Conservation (phyloP, 345 rosid species). For the Rhizophora mangle region DNA sequence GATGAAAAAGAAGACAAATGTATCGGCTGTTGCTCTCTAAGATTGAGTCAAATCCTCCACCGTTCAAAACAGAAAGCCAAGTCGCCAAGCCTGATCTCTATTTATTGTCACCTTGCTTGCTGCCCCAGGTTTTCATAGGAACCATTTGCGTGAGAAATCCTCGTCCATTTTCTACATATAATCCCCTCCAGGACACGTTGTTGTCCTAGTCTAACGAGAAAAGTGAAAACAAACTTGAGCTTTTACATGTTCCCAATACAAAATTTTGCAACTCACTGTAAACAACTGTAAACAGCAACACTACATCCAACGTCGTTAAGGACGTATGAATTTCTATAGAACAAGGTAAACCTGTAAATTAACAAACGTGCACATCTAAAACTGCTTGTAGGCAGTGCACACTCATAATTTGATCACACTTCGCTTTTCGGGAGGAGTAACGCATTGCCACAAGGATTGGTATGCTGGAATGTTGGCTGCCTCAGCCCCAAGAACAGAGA, state of each 20-base stretch:
- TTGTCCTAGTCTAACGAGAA: too few relatives aligned
- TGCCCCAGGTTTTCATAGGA: too few relatives aligned
- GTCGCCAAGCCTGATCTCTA: too few relatives aligned
- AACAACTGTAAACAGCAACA: background rate
- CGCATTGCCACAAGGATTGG: conserved; percentile 83
- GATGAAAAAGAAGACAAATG: too few relatives aligned
- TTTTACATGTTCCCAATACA: background rate
- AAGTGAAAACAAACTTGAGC: too few relatives aligned
- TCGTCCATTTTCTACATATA: too few relatives aligned
- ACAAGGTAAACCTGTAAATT: background rate
- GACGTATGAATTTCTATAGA: background rate
- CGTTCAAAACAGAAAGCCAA: too few relatives aligned
- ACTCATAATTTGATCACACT: conserved; percentile 37
- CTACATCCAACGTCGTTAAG: background rate
- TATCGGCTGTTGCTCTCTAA: too few relatives aligned
- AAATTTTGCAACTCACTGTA: background rate
- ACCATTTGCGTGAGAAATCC: too few relatives aligned
- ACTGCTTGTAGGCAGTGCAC: background rate
- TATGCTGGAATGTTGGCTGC: conserved; percentile 62
- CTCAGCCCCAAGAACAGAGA: conserved; percentile 59
- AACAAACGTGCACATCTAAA: background rate
- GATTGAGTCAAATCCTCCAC: too few relatives aligned
- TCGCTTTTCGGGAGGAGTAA: conserved; percentile 75
- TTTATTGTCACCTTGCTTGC: too few relatives aligned
- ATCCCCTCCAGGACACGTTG: too few relatives aligned